Evolutionary conservation across 1,284 basidiomycete genomes (phyloP).

Genomic region (Phenoliferia sp.): DNA sequence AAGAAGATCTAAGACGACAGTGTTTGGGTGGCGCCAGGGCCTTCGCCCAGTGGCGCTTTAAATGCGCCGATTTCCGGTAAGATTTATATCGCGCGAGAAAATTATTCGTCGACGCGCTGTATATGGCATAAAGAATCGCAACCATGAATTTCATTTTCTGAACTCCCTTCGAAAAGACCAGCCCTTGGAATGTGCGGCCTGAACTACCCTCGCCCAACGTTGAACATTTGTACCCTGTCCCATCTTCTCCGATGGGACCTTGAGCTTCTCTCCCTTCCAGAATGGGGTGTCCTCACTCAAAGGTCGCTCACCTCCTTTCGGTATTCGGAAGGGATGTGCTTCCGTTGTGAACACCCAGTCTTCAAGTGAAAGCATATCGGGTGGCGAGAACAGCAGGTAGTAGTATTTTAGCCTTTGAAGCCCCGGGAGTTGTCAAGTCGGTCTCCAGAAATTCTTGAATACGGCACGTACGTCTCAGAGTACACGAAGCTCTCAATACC

Average conservation of each 20-base stretch:
- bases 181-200: no score
- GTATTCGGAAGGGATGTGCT: conserved; percentile 28
- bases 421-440: background rate
- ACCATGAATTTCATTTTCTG: no score
- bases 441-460: background rate
- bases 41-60: no score
- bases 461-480: conserved; percentile 44
- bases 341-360: conserved; percentile 50
- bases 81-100: no score
- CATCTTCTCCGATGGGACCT: background rate
- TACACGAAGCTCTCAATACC: conserved; percentile 52
- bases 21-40: no score
- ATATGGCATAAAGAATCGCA: no score
- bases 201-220: conserved; percentile 25
- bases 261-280: conserved; percentile 22
- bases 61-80: no score
- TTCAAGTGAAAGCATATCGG: conserved; percentile 51
- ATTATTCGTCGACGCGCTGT: no score
- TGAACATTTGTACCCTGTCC: conserved; percentile 29
- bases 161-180: no score
- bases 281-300: background rate
- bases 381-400: conserved; percentile 50
- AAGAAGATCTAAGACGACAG: no score
- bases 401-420: conserved; percentile 41
- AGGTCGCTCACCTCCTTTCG: background rate